Percentiles rank a stretch among this genome's conserved stretches.
These are phyloP conservation scores for Eleusine coracana DNA, from an alignment of 176 grass and related monocot genomes.

Conservation along the genomic window DNA sequence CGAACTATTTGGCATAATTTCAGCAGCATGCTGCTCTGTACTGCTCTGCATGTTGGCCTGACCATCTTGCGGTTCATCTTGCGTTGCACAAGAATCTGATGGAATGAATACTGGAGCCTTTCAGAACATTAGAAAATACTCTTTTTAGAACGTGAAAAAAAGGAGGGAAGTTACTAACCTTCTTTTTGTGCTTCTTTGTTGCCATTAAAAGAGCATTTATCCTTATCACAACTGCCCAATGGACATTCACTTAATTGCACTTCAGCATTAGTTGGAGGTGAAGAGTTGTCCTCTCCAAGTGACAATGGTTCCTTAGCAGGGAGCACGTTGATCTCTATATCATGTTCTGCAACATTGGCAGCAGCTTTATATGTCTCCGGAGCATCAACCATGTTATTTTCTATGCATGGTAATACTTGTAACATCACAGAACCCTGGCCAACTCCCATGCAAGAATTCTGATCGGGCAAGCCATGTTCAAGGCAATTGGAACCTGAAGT, in stretches of 20 bases:
- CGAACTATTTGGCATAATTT: neutral
- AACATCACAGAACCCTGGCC: neutral
- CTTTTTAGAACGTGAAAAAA: neutral
- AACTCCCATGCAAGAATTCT: neutral
- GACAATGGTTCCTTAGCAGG: neutral
- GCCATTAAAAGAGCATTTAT: neutral
- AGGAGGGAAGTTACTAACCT: slow-evolving; percentile 2
- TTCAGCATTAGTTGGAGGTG: neutral
- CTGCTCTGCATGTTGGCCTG: neutral
- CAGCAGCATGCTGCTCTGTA: slow-evolving; percentile 5
- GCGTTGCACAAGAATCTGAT: neutral
- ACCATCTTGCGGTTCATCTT: neutral
- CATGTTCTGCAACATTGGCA: neutral
- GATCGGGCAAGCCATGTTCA: neutral
- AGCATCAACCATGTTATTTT: slow-evolving; percentile 29
- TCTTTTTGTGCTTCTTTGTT: slow-evolving; percentile 20
- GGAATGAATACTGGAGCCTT: neutral
- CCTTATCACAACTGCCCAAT: neutral
- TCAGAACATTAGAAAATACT: too few species aligned
- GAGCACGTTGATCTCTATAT: slow-evolving; percentile 20
- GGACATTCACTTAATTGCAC: neutral
- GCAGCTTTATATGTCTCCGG: neutral
- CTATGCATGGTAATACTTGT: neutral
- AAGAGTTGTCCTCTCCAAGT: neutral
- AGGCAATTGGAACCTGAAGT: slow-evolving; percentile 1